These are phyloP conservation scores for Aspergillus egyptiacus DNA, from an alignment of 495 filamentous ascomycete genomes.

Conservation along the genomic window DNA sequence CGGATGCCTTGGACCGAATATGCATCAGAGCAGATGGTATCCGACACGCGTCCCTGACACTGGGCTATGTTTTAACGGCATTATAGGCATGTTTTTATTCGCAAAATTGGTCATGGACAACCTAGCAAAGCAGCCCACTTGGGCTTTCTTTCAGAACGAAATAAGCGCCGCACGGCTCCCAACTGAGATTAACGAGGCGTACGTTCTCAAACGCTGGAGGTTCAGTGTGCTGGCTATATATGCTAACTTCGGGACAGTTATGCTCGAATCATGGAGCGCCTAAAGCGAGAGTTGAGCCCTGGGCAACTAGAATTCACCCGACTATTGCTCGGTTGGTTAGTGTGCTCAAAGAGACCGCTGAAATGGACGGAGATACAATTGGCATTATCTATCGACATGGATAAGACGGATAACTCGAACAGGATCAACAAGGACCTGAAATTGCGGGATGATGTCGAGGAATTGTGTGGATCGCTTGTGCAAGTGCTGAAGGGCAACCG, in stretches of 20 bases:
- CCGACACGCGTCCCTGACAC: not conserved
- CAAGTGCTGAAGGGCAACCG: conserved; percentile 9
- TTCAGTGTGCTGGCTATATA: not conserved
- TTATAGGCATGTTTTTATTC: conserved; percentile 8
- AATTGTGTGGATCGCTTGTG: conserved; percentile 9
- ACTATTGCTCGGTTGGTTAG: conserved; percentile 10
- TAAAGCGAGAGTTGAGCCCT: not conserved
- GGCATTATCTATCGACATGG: conserved; percentile 1
- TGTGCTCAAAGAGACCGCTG: conserved; percentile 7
- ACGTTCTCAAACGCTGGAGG: too few relatives aligned
- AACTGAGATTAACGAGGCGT: conserved; percentile 1
- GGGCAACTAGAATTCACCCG: conserved; percentile 1
- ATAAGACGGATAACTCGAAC: not conserved
- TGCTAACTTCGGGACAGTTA: not conserved
- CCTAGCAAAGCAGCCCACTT: not conserved
- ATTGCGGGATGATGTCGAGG: not conserved
- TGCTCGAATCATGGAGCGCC: conserved; percentile 8
- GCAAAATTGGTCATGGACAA: conserved; percentile 10
- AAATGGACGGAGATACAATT: conserved; percentile 8
- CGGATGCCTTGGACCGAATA: not conserved
- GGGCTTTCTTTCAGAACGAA: not conserved
- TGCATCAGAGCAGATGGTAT: conserved; percentile 7
- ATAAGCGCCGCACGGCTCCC: not conserved
- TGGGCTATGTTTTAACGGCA: not conserved
- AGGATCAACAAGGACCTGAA: not conserved